A percentile compares a stretch with the other conserved stretches of the same genome.
Conservation (phyloP, 495 filamentous ascomycete species). For the Penicillium cataractarum region DNA sequence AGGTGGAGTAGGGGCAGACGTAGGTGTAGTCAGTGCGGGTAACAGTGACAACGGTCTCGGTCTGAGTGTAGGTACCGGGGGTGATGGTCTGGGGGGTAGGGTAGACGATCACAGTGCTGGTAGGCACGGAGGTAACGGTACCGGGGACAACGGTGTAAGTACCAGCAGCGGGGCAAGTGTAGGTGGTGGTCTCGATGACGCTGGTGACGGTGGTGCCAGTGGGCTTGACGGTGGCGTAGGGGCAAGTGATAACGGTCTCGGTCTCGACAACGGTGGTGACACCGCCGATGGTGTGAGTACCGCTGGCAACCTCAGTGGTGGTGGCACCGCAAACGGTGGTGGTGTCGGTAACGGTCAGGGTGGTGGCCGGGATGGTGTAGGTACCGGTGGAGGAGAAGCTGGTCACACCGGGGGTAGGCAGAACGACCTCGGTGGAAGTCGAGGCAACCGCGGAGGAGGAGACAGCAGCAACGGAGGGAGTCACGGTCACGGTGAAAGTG, state of each 20-base stretch:
- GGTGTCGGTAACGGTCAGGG: slow-evolving; percentile 69
- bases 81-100: slow-evolving; percentile 66
- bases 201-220: slow-evolving; percentile 65
- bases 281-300: slow-evolving; percentile 74
- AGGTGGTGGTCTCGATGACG: slow-evolving; percentile 72
- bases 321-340: slow-evolving; percentile 70
- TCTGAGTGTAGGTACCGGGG: slow-evolving; percentile 75
- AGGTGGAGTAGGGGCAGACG: slow-evolving; percentile 69
- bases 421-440: slow-evolving; percentile 19
- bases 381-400: slow-evolving; percentile 71
- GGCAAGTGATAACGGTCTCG: slow-evolving; percentile 72
- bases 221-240: slow-evolving; percentile 69
- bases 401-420: slow-evolving; percentile 69
- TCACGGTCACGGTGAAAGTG: slow-evolving; percentile 34
- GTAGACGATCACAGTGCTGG: slow-evolving; percentile 62
- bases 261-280: slow-evolving; percentile 74
- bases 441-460: slow-evolving; percentile 15
- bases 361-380: slow-evolving; percentile 81
- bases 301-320: slow-evolving; percentile 63
- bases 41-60: slow-evolving; percentile 67
- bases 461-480: slow-evolving; percentile 14
- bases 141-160: slow-evolving; percentile 78
- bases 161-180: slow-evolving; percentile 76
- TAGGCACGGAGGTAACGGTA: slow-evolving; percentile 60
- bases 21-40: slow-evolving; percentile 69